Percentiles rank a stretch among this genome's conserved stretches.
Evolutionary conservation across 306 rosid genomes (phyloP).

Genomic region (Rosa persica): DNA sequence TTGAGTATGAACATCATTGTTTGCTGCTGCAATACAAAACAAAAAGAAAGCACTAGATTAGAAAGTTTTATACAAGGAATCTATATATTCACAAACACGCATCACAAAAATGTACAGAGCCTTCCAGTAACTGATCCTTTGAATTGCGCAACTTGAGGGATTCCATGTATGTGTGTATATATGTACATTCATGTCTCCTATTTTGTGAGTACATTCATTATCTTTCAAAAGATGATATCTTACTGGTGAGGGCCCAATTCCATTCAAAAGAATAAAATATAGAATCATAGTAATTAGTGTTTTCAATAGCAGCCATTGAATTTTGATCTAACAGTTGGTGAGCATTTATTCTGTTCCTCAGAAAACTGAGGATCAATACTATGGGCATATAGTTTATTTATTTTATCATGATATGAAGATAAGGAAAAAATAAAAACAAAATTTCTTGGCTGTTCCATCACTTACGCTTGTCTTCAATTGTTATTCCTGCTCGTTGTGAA

Average conservation of each 20-base stretch:
- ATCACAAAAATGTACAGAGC: not conserved
- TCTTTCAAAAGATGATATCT: too few species aligned
- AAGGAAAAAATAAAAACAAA: conserved; percentile 5
- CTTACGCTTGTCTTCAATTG: conserved; percentile 60
- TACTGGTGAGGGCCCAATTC: too few species aligned
- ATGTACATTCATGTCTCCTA: not conserved
- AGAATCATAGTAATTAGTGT: too few species aligned
- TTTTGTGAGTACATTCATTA: not conserved
- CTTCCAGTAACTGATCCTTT: not conserved
- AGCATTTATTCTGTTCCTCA: not conserved
- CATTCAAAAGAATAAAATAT: too few species aligned
- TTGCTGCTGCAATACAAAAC: conserved; percentile 38
- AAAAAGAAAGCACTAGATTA: conserved; percentile 2
- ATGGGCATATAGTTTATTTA: not conserved
- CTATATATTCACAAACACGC: not conserved
- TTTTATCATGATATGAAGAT: conserved; percentile 14
- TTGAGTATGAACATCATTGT: conserved; percentile 48
- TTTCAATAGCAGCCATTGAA: not conserved
- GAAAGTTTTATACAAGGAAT: conserved; percentile 1
- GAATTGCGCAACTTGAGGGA: not conserved
- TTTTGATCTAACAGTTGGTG: not conserved
- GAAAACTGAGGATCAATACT: not conserved
- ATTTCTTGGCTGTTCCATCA: conserved; percentile 25
- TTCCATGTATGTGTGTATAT: not conserved
- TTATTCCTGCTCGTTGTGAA: conserved; percentile 45